Base-by-base conservation (phyloP, 768 basidiomycete species). In the Leccinum fibrillosum region DNA sequence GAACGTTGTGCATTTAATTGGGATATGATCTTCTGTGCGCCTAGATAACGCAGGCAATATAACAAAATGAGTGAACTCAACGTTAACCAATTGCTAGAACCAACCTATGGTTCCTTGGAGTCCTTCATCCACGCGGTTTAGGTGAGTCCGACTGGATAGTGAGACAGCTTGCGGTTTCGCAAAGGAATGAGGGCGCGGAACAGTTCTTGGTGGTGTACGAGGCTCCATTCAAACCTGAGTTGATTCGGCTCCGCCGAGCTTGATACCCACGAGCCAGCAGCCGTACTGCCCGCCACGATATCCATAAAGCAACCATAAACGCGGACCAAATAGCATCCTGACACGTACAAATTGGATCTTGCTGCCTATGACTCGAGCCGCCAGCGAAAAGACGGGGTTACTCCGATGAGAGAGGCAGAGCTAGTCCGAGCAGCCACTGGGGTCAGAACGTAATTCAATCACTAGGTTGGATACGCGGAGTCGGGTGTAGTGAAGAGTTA, bases 1-100 rank as follows among this genome's bases (percentile, higher is more conserved):
- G 64, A 58, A 23, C 75, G 75, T 23, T 79, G 80, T 15, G 74
- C 63, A 2, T 70, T 73, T 26, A 88, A 76, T 53, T 76, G 69
- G 11, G 74, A 67, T 21, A 88, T 80, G 23, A 88, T 69, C 48
- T 75, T 73, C 57, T 79, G 77, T 5, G 84, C 86, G 49, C 84
- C 86, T 86, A 59, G 26, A 50, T 28, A 37, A 58, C n/a, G 35
- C n/a, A 35, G 50, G 37, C 32, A 25, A 53, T 21, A 53, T 50
- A 28, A 51, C 5, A 53, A 49, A 32, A 42, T 66, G 44, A 57
- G 55, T 34, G 17, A 21, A 23, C 19, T 1, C 3, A 13, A 11
- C 8, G 3, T 30, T 32, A n/a, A 26, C 23, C 19, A 21, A 37
- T 30, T 21, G 48, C 44, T 5, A 32, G 50, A 39, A 57, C 63